phyloP scores from a whole-genome alignment of 176 grass and related monocot genomes.

The Aegilops bicornis region DNA sequence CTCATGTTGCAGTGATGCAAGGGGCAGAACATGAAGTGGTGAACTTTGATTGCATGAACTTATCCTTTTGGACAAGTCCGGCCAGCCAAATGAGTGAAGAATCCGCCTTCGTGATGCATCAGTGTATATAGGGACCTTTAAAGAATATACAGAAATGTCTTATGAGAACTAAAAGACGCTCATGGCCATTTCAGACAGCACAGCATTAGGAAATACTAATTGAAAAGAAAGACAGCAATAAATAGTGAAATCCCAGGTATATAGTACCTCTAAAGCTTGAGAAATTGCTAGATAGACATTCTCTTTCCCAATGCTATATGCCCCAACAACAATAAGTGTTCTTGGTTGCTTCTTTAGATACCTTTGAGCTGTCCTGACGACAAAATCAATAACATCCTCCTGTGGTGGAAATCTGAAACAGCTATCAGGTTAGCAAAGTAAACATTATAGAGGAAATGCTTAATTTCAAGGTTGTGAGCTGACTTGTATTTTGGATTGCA shows the following conservation, averaged over 20 bases:
- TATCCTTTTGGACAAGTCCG: constrained; percentile 55
- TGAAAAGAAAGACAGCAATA: not conserved
- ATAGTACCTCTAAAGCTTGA: constrained; percentile 54
- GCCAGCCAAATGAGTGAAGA: constrained; percentile 75
- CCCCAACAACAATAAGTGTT: constrained; percentile 75
- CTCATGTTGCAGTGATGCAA: constrained; percentile 64
- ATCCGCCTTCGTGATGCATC: constrained; percentile 72
- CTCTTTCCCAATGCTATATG: constrained; percentile 86
- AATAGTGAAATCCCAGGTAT: not conserved
- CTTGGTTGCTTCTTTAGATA: constrained; percentile 65
- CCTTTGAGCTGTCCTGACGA: constrained; percentile 55
- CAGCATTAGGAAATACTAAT: not conserved
- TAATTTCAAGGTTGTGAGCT: constrained; percentile 9
- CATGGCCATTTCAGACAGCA: not conserved
- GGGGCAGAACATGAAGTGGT: constrained; percentile 69
- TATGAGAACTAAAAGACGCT: not conserved
- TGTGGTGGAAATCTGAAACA: constrained; percentile 61
- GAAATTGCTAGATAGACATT: constrained; percentile 75
- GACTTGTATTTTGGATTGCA: constrained; percentile 83
- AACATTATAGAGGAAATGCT: constrained; percentile 1
- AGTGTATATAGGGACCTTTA: constrained; percentile 67
- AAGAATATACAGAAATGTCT: constrained; percentile 7
- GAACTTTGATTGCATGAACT: constrained; percentile 53
- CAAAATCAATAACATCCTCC: constrained; percentile 71
- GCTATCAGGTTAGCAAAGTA: not conserved